These are phyloP conservation scores for Sergeia podlipaevii DNA, from an alignment of 208 protist species.

Conservation along the genomic window DNA sequence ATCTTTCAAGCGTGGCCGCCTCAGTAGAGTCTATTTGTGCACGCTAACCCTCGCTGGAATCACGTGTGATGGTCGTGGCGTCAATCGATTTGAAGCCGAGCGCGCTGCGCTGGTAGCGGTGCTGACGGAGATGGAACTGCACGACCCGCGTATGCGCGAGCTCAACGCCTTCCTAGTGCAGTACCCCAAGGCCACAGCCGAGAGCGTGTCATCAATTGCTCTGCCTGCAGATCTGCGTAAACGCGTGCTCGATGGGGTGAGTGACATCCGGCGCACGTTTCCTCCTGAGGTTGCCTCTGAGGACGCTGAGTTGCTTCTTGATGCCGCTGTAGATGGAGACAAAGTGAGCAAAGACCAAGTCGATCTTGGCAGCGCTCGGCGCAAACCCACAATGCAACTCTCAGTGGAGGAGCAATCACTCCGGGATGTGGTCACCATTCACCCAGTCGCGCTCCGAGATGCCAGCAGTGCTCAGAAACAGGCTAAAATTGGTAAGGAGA, in stretches of 20 bases:
- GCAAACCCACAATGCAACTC: too few relatives aligned
- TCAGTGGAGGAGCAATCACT: too few relatives aligned
- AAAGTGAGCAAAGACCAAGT: too few relatives aligned
- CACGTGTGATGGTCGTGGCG: conserved; percentile 40
- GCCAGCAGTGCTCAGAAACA: background rate
- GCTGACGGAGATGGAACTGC: conserved; percentile 53
- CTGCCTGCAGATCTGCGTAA: conserved; percentile 21
- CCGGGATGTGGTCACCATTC: too few relatives aligned
- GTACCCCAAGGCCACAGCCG: conserved; percentile 36
- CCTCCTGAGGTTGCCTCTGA: background rate
- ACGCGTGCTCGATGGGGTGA: conserved; percentile 17
- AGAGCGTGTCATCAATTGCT: conserved; percentile 34
- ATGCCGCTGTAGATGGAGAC: too few relatives aligned
- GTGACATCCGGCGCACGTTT: background rate
- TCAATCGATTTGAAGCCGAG: conserved; percentile 78
- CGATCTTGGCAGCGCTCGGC: too few relatives aligned
- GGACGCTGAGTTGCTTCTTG: too few relatives aligned
- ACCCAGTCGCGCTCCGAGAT: too few relatives aligned
- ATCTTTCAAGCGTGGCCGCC: conserved; percentile 1
- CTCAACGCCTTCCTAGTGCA: conserved; percentile 46
- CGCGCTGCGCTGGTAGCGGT: conserved; percentile 40
- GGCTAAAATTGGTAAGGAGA: conserved; percentile 6
- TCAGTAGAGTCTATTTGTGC: conserved; percentile 29
- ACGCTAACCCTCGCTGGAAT: conserved; percentile 34
- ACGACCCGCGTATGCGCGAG: conserved; percentile 53